These are phyloP conservation scores for Hypomontagnella monticulosa DNA, from an alignment of 495 filamentous ascomycete species.

Conservation along the genomic window DNA sequence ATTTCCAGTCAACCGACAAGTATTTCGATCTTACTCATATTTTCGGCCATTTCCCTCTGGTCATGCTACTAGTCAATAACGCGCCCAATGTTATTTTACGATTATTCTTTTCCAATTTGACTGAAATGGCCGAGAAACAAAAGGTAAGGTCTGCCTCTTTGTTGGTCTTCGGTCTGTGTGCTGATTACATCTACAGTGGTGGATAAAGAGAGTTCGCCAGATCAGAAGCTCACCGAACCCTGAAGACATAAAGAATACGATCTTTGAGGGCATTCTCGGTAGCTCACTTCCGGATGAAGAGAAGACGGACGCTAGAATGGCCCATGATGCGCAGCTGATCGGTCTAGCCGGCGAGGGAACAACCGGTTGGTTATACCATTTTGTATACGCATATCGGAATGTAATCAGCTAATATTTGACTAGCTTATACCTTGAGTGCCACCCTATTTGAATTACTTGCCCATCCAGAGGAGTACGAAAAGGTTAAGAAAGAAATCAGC, in stretches of 20 bases:
- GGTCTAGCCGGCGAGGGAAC: conserved; percentile 57
- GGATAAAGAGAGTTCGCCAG: conserved; percentile 3
- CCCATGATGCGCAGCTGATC: conserved; percentile 53
- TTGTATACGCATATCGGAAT: neutral
- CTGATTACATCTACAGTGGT: conserved; percentile 4
- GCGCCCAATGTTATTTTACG: conserved; percentile 4
- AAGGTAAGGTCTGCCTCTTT: neutral
- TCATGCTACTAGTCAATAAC: conserved; percentile 28
- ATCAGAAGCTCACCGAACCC: conserved; percentile 5
- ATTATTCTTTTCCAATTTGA: neutral
- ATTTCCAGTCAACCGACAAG: conserved; percentile 24
- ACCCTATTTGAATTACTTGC: conserved; percentile 54
- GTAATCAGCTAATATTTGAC: too few species aligned
- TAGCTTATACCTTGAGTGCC: conserved; percentile 38
- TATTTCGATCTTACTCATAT: neutral
- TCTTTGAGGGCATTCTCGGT: conserved; percentile 51
- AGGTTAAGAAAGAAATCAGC: conserved; percentile 44
- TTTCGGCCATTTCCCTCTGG: conserved; percentile 27
- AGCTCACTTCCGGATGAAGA: conserved; percentile 53
- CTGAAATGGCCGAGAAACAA: neutral
- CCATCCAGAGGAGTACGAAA: conserved; percentile 22
- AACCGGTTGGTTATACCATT: conserved; percentile 29
- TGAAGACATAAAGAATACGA: conserved; percentile 30
- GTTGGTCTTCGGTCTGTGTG: too few species aligned
- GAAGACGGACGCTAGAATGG: conserved; percentile 45